Percentiles rank a stretch among this genome's conserved stretches.
These are phyloP conservation scores for Pisolithus thermaeus DNA, from an alignment of 1,284 basidiomycete genomes.

Conservation along the genomic window DNA sequence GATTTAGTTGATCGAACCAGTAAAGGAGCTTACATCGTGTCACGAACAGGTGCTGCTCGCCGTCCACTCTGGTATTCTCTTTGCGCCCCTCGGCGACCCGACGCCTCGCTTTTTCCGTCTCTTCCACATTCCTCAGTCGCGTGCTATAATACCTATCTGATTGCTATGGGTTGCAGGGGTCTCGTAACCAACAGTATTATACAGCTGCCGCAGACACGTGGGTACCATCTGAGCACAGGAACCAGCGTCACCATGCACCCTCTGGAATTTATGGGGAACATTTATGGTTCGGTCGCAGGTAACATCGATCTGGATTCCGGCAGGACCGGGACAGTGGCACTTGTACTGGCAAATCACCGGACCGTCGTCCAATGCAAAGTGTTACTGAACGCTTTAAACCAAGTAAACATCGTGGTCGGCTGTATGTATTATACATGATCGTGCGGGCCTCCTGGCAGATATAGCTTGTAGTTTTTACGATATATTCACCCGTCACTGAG, in stretches of 20 bases:
- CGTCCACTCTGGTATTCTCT: background rate
- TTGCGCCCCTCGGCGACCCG: background rate
- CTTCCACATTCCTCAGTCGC: too few relatives aligned
- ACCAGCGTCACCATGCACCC: background rate
- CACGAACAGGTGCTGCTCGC: constrained; percentile 55
- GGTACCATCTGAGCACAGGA: background rate
- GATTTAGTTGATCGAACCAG: constrained; percentile 61
- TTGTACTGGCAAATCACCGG: constrained; percentile 3
- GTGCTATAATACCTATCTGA: too few relatives aligned
- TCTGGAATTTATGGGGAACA: background rate
- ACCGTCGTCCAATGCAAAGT: constrained; percentile 33
- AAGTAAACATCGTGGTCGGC: constrained; percentile 69
- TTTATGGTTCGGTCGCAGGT: constrained; percentile 37
- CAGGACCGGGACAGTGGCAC: constrained; percentile 24
- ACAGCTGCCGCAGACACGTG: background rate
- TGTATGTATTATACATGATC: constrained; percentile 66
- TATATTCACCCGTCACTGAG: constrained; percentile 41
- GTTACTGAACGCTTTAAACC: constrained; percentile 40
- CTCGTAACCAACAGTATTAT: background rate
- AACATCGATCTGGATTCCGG: constrained; percentile 38
- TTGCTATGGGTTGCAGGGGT: background rate
- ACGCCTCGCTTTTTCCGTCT: too few relatives aligned
- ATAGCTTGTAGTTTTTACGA: constrained; percentile 66
- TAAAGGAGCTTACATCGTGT: constrained; percentile 65
- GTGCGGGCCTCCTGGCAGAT: constrained; percentile 56